These are phyloP conservation scores for Solanum paucissectum DNA, from an alignment of 257 asterid genomes.

Conservation along the genomic window DNA sequence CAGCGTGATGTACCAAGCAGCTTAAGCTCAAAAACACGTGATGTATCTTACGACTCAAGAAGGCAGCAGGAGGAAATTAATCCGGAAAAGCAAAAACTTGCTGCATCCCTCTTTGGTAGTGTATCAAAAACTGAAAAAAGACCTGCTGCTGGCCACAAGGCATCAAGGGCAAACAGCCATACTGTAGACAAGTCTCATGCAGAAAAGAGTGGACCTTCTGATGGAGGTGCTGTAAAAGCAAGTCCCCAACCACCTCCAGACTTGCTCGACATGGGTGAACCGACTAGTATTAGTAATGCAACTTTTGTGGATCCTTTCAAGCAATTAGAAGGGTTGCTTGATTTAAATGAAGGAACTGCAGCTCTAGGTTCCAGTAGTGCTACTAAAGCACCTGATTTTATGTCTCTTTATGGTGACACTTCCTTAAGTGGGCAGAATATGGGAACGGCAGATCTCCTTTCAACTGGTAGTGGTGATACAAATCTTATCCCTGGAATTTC, in stretches of 20 bases:
- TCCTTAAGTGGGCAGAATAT: conserved; percentile 28
- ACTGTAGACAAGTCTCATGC: conserved; percentile 35
- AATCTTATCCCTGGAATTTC: conserved; percentile 12
- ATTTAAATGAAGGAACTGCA: conserved; percentile 32
- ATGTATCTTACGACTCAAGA: conserved; percentile 42
- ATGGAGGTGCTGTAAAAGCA: conserved; percentile 25
- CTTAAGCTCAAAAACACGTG: conserved; percentile 30
- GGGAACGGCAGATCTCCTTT: conserved; percentile 10
- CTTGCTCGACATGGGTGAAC: conserved; percentile 80
- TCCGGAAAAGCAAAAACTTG: conserved; percentile 80
- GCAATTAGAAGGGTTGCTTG: conserved; percentile 88
- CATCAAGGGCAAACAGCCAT: conserved; percentile 28
- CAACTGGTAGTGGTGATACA: background rate
- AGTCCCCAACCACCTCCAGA: conserved; percentile 68
- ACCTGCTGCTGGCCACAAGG: conserved; percentile 41
- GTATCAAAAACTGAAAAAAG: conserved; percentile 45
- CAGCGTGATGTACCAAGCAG: conserved; percentile 27
- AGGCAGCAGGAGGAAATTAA: conserved; percentile 52
- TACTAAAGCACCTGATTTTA: conserved; percentile 40
- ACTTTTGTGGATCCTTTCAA: conserved; percentile 67
- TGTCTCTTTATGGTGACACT: conserved; percentile 53
- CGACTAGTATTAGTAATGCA: conserved; percentile 25
- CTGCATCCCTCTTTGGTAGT: conserved; percentile 90
- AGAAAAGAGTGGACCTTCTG: conserved; percentile 28
- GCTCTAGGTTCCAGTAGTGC: conserved; percentile 19